Conservation (phyloP, 306 rosid species). For the Delonix regia region DNA sequence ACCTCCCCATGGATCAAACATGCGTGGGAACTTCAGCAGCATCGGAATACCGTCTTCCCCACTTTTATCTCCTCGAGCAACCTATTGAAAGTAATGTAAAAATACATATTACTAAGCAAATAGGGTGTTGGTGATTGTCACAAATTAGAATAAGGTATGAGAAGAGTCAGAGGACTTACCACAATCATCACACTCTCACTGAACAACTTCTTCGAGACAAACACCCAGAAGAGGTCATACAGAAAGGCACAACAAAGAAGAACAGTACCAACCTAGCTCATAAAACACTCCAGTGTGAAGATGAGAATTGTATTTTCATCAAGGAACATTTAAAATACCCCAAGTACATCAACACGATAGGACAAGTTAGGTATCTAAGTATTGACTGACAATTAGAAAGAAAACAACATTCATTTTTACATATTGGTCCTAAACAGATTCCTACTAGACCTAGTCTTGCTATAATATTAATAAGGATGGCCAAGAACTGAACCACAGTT, state of each 20-base stretch:
- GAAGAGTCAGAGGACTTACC: conserved; percentile 61
- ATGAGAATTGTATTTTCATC: conserved; percentile 24
- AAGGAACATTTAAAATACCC: not conserved
- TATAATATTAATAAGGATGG: not conserved
- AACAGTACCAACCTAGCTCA: conserved; percentile 88
- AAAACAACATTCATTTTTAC: not conserved
- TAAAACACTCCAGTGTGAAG: conserved; percentile 38
- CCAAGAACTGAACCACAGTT: not conserved
- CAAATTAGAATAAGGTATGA: conserved; percentile 24
- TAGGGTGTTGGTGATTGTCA: conserved; percentile 3
- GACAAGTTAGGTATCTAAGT: conserved; percentile 10
- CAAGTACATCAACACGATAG: not conserved
- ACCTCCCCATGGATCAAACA: conserved; percentile 99
- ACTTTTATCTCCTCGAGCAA: conserved; percentile 92
- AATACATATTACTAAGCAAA: conserved; percentile 30
- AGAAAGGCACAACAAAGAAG: conserved; percentile 92
- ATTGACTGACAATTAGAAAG: conserved; percentile 9
- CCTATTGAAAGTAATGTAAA: conserved; percentile 50
- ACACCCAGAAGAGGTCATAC: conserved; percentile 97
- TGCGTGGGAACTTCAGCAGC: conserved; percentile 94
- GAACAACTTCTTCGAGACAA: conserved; percentile 81
- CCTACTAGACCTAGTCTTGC: not conserved
- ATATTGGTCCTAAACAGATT: not conserved
- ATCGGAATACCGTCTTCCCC: conserved; percentile 98
- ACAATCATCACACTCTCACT: conserved; percentile 99